A percentile compares a stretch with the other conserved stretches of the same genome.
phyloP scores from a whole-genome alignment of 306 rosid species.

The Luffa acutangula region DNA sequence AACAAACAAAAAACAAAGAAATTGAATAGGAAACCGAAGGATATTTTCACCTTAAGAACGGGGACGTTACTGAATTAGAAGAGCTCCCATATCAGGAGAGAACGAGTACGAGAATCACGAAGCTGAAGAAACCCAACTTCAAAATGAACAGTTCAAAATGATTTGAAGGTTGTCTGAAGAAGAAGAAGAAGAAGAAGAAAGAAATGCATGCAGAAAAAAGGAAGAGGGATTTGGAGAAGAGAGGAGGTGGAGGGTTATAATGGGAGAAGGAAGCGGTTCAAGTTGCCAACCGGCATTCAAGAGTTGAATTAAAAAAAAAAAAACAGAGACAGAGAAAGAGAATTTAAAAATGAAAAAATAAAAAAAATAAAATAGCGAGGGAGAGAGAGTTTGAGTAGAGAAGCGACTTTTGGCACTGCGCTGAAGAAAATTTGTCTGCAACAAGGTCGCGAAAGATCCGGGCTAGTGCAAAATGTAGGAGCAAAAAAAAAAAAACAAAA shows the following conservation, averaged over 20 bases:
- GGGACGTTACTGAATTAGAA: neutral
- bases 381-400: neutral
- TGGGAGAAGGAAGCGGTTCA: slow-evolving; percentile 27
- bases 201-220: slow-evolving; percentile 41
- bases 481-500: too few relatives aligned
- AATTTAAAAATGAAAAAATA: neutral
- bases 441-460: slow-evolving; percentile 84
- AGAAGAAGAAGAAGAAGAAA: too few relatives aligned
- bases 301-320: slow-evolving; percentile 13
- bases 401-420: slow-evolving; percentile 55
- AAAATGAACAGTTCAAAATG: neutral
- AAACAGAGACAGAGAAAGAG: neutral
- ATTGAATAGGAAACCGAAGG: neutral
- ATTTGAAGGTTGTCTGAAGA: too few relatives aligned
- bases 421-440: slow-evolving; percentile 63
- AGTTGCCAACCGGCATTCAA: slow-evolving; percentile 42
- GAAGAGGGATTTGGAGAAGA: neutral
- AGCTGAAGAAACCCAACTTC: neutral
- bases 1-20: slow-evolving; percentile 13
- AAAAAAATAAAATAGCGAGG: neutral
- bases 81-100: neutral
- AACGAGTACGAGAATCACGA: slow-evolving; percentile 19
- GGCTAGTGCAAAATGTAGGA: slow-evolving; percentile 32
- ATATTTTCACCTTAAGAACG: neutral
- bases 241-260: slow-evolving; percentile 21